These are phyloP conservation scores for Apiospora rasikravindrae DNA, from an alignment of 2,329 filamentous ascomycete genomes.

Conservation along the genomic window DNA sequence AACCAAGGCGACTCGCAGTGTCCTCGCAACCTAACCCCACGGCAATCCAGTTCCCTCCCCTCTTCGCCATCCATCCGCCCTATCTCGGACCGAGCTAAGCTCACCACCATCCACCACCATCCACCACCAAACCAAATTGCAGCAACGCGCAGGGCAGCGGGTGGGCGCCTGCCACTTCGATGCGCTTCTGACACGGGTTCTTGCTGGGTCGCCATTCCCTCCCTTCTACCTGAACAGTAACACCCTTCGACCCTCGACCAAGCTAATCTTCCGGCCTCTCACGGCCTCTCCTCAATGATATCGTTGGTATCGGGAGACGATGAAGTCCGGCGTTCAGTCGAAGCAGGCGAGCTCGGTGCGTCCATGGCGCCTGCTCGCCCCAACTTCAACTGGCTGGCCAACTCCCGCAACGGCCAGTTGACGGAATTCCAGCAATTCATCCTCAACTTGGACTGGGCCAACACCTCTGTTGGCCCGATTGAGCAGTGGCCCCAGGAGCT, in stretches of 20 bases:
- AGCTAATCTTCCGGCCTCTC: neutral
- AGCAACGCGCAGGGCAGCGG: neutral
- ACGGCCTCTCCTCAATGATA: conserved; percentile 15
- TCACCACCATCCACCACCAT: neutral
- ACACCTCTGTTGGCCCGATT: conserved; percentile 47
- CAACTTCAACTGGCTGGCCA: conserved; percentile 32
- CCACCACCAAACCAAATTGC: neutral
- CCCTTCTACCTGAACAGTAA: neutral
- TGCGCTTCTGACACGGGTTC: neutral
- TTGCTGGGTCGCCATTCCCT: conserved; percentile 5
- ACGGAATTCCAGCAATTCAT: conserved; percentile 34
- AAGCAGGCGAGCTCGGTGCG: neutral
- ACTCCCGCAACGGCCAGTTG: conserved; percentile 23
- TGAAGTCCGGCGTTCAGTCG: conserved; percentile 24
- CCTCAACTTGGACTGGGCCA: conserved; percentile 46
- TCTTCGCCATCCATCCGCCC: neutral
- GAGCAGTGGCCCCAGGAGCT: conserved; percentile 45
- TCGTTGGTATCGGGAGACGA: conserved; percentile 49
- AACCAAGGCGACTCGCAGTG: neutral
- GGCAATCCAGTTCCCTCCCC: neutral
- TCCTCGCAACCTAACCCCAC: neutral
- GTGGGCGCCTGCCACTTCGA: neutral
- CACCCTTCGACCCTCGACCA: neutral
- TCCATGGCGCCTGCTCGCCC: neutral
- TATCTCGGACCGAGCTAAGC: neutral